phyloP scores from a whole-genome alignment of 768 basidiomycete genomes.

The Termitomyces sp. region DNA sequence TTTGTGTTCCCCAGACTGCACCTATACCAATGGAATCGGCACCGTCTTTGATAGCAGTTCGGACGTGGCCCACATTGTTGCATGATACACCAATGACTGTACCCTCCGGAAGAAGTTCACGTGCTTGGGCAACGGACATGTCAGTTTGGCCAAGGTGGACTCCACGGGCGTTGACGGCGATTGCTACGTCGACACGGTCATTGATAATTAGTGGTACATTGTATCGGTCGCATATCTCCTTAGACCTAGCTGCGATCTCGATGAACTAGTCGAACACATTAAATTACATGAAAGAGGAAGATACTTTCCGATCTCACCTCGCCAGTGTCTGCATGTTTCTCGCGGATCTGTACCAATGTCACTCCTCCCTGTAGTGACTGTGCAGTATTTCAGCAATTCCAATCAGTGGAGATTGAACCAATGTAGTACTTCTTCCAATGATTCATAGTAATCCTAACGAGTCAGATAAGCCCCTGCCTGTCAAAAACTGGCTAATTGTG shows the following conservation, averaged over 20 bases:
- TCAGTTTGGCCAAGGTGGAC: constrained; percentile 91
- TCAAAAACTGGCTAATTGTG: neutral
- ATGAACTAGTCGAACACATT: constrained; percentile 62
- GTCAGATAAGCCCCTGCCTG: constrained; percentile 1
- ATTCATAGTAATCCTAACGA: constrained; percentile 62
- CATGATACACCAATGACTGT: constrained; percentile 82
- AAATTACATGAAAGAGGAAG: neutral
- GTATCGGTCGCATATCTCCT: constrained; percentile 71
- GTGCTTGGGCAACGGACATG: constrained; percentile 66
- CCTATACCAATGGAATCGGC: constrained; percentile 91
- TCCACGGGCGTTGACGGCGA: constrained; percentile 72
- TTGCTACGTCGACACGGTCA: constrained; percentile 82
- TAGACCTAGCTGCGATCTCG: constrained; percentile 63
- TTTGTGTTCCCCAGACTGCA: constrained; percentile 75
- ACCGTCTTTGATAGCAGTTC: constrained; percentile 53
- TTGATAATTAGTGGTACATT: constrained; percentile 84
- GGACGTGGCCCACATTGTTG: constrained; percentile 62
- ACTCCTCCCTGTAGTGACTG: constrained; percentile 86
- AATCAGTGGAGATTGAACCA: constrained; percentile 2
- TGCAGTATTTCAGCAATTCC: neutral
- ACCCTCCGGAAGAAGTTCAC: constrained; percentile 60
- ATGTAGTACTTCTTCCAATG: constrained; percentile 69
- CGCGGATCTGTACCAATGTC: constrained; percentile 85
- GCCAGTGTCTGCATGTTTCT: constrained; percentile 78
- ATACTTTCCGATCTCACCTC: constrained; percentile 48